Percentiles rank a stretch among this genome's conserved stretches.
phyloP scores from a whole-genome alignment of 805 yeast genomes.

The Saccharomycopsis sp. region DNA sequence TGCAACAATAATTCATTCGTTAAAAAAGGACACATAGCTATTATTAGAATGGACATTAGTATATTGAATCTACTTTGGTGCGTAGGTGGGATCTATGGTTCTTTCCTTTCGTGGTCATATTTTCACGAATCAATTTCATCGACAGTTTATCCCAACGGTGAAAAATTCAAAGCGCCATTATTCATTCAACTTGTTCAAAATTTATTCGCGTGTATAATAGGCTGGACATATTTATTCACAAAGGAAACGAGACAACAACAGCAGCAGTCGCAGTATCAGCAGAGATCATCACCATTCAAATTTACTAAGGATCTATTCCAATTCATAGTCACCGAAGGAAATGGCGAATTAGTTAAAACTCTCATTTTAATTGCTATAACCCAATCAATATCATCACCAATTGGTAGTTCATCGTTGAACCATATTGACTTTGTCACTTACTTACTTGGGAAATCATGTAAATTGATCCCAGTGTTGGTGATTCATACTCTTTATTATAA shows the following conservation, averaged over 20 bases:
- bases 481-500: slow-evolving; percentile 70
- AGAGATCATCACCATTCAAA: slow-evolving; percentile 30
- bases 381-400: slow-evolving; percentile 75
- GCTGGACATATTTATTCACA: slow-evolving; percentile 50
- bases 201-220: slow-evolving; percentile 61
- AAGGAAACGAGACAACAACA: no score
- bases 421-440: slow-evolving; percentile 84
- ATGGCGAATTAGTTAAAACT: slow-evolving; percentile 27
- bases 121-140: slow-evolving; percentile 84
- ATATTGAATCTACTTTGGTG: slow-evolving; percentile 16
- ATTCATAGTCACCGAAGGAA: slow-evolving; percentile 29
- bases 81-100: slow-evolving; percentile 63
- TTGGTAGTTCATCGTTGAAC: slow-evolving; percentile 69
- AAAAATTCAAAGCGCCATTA: slow-evolving; percentile 66
- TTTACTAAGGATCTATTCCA: slow-evolving; percentile 30
- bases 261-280: no score
- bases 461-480: slow-evolving; percentile 88
- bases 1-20: no score
- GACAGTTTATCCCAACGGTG: slow-evolving; percentile 51
- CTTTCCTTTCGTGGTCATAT: slow-evolving; percentile 88
- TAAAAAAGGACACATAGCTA: background rate
- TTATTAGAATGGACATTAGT: background rate
- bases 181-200: slow-evolving; percentile 75
- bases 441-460: slow-evolving; percentile 86
- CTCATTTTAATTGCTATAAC: slow-evolving; percentile 56